Evolutionary conservation across 495 filamentous ascomycete species (phyloP), one percentile per base, ranked within the genome.

Genomic region (Cercophora newfieldiana): DNA sequence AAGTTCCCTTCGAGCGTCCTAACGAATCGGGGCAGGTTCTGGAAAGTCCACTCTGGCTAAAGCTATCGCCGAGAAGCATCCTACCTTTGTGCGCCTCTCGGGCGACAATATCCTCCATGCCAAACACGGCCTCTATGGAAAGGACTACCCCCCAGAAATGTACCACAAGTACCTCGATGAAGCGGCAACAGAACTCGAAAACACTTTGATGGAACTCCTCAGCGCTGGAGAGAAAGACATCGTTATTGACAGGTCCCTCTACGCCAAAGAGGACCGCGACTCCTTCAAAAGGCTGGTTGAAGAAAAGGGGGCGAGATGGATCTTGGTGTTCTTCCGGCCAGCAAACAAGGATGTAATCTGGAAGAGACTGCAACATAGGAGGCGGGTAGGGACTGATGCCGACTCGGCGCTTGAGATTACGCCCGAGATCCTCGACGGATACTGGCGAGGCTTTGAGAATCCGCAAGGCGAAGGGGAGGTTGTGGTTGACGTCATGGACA

Each of bases 401-500:
- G 74, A 81, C 55, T 80, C 68, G n/a, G 78, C 78, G 3, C 74
- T 72, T 26, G 66, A 68, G 8, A 77, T 81, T 2, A 78, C 76
- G 0, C 64, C 57, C 19, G 74, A 79, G 48, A 58, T 77, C 12
- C 66, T 80, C 6, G 77, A 79, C 48, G 58, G 59, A 25, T 80
- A 74, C 50, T 71, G 77, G 68, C 51, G 65, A n/a, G 77, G 79
- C 0, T 81, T 81, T 66, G 78, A 81, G 54, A 61, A 48, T 7
- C 79, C 77, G 1, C 33, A 21, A 3, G 68, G 62, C 0, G 79
- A 81, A 63, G 78, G 74, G 0, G 78, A 77, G 68, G 65, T 77
- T 71, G 66, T 77, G 22, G 60, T 77, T 24, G 56, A 69, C 48
- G 66, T 74, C 48, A 59, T 25, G 18, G 28, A 60, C 4, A 33